A percentile compares a stretch with the other conserved stretches of the same genome.
Evolutionary conservation across 2,329 filamentous ascomycete genomes (phyloP).

Genomic region (Ophiostoma novo-ulmi): DNA sequence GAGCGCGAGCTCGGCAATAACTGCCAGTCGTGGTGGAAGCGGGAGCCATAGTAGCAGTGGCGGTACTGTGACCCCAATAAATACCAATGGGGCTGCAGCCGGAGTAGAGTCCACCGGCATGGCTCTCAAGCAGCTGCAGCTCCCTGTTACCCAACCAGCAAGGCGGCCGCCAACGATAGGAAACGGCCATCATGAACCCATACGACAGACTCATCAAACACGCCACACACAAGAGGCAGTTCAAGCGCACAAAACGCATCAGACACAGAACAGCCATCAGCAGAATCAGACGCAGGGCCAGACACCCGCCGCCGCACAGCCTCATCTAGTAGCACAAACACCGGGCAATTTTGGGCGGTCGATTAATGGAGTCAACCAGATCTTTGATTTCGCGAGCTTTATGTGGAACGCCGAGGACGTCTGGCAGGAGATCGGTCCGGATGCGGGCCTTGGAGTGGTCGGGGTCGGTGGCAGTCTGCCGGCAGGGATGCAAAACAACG

Average conservation of each 20-base stretch:
- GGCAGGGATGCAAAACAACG: neutral
- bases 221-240: conserved; percentile 2
- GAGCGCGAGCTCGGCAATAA: neutral
- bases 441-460: conserved; percentile 13
- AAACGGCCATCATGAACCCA: neutral
- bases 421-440: conserved; percentile 32
- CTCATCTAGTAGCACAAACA: neutral
- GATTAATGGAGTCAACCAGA: conserved; percentile 36
- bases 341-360: neutral
- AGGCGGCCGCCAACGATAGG: neutral
- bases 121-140: conserved; percentile 11
- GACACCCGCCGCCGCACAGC: neutral
- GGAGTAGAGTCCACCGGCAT: conserved; percentile 3
- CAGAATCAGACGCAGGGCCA: neutral
- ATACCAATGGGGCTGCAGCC: neutral
- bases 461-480: conserved; percentile 9
- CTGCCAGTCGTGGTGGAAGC: neutral
- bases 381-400: conserved; percentile 46
- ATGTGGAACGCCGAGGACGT: conserved; percentile 42
- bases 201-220: neutral
- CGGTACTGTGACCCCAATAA: neutral
- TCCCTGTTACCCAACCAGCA: neutral
- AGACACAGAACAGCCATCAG: neutral
- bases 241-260: neutral
- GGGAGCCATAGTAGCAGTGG: neutral